Evolutionary conservation across 352 stramenopile species (phyloP).

Genomic region (Pseudoperonospora humuli): DNA sequence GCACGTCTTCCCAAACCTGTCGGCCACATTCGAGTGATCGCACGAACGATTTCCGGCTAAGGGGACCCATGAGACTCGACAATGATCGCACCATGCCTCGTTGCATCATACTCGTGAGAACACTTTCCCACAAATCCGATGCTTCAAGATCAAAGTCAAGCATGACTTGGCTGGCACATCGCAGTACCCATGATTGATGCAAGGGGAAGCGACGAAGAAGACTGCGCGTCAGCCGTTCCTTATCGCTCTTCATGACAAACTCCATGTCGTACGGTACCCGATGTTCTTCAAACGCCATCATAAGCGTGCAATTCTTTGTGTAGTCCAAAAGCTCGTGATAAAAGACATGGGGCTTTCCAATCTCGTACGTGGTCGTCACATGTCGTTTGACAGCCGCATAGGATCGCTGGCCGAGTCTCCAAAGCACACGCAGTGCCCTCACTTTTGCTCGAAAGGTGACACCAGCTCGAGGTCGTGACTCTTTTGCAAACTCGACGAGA

Average conservation of each 20-base stretch:
- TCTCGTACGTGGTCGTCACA: slow-evolving; percentile 16
- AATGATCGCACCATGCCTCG: slow-evolving; percentile 43
- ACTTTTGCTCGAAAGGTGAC: slow-evolving; percentile 56
- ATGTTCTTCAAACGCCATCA: slow-evolving; percentile 49
- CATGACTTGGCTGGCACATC: slow-evolving; percentile 34
- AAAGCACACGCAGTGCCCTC: slow-evolving; percentile 32
- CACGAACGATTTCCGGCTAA: slow-evolving; percentile 33
- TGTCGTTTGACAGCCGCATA: slow-evolving; percentile 14
- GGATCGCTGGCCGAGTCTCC: slow-evolving; percentile 24
- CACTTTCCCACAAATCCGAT: slow-evolving; percentile 36
- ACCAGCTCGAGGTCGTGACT: slow-evolving; percentile 30
- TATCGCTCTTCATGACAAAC: slow-evolving; percentile 28
- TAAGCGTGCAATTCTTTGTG: slow-evolving; percentile 29
- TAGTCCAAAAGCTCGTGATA: slow-evolving; percentile 30
- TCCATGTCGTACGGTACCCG: slow-evolving; percentile 38
- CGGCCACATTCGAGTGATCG: slow-evolving; percentile 24
- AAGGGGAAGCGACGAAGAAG: slow-evolving; percentile 33
- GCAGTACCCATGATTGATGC: slow-evolving; percentile 28
- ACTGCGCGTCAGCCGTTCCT: slow-evolving; percentile 34
- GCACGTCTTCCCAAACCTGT: slow-evolving; percentile 34
- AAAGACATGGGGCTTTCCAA: slow-evolving; percentile 10
- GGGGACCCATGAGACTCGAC: slow-evolving; percentile 22
- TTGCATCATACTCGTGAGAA: slow-evolving; percentile 38
- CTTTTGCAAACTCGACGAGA: slow-evolving; percentile 35
- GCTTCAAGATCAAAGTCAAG: slow-evolving; percentile 45